Evolutionary conservation across 1,139 yeast genomes (phyloP), one percentile per base, ranked within the genome.

Genomic region (Protomyces arabidopsidicola): DNA sequence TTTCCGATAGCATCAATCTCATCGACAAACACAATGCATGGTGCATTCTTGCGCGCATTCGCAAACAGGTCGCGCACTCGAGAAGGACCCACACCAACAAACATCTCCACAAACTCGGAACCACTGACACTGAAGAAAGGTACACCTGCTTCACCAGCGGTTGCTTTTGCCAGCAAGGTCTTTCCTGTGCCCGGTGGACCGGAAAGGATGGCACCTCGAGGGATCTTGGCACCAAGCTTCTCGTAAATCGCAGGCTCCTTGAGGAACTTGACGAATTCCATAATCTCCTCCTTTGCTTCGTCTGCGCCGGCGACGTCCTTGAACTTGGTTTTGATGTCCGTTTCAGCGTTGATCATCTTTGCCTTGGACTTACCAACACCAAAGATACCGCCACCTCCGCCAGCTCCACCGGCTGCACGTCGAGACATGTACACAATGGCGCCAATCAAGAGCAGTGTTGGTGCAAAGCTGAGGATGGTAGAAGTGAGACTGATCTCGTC

Each of bases 131-230:
- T 87, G 69, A 84, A 84, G 73, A 93, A 93, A 48, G 98, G 98
- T 54, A 93, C 98, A 59, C 93, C 96, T 0, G 98, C 98, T 76
- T 93, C 98, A 68, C 98, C 98, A 1, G 98, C 98, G 53, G 98
- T 93, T 3, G 98, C 98, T 75, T 89, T 91, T n/a, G 98, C 98
- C 65, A 93, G 79, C 68, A 93, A 79, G 0, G 98, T 93, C 75
- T 93, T 93, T 85, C 98, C 98, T 6, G 98, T 93, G 80, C 98
- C 98, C 59, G 98, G 98, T n/a, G 98, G 97, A 66, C 98, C 98
- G 14, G 96, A 88, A 66, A 95, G 79, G 69, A 93, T 90, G 12
- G 98, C 98, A 71, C 98, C 98, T 73, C 98, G 84, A 59, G 98
- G 98, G 69, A 93, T 95, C 75, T 91, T 90, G 18, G 98, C 98